phyloP scores from a whole-genome alignment of 140 eudicot species.

The Anethum foeniculum region DNA sequence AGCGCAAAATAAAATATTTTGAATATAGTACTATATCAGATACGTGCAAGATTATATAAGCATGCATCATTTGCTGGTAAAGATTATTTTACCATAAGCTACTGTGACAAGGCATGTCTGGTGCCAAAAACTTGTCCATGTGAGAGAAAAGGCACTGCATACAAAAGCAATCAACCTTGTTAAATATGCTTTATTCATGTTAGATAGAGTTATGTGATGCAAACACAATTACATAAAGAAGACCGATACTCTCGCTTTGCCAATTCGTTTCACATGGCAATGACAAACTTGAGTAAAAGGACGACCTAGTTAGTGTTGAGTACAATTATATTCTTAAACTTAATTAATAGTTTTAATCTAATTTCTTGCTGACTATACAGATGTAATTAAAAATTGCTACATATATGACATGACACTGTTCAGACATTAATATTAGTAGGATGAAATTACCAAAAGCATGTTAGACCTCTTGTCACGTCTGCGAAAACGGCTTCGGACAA shows the following conservation, averaged over 20 bases:
- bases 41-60: conserved; percentile 33
- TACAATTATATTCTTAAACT: not conserved
- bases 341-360: not conserved
- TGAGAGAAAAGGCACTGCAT: conserved; percentile 75
- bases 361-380: not conserved
- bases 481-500: conserved; percentile 52
- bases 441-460: conserved; percentile 78
- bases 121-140: conserved; percentile 73
- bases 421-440: not conserved
- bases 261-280: not conserved
- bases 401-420: not conserved
- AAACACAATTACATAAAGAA: not conserved
- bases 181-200: conserved; percentile 2
- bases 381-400: not conserved
- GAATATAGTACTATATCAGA: not conserved
- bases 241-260: not conserved
- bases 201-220: not conserved
- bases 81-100: conserved; percentile 69
- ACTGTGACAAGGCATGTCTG: conserved; percentile 79
- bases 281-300: not conserved
- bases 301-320: not conserved
- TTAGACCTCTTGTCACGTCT: conserved; percentile 77
- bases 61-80: not conserved
- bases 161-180: not conserved
- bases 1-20: too few relatives aligned